Conservation (phyloP, 768 basidiomycete species). For the Cystoderma amianthinum region DNA sequence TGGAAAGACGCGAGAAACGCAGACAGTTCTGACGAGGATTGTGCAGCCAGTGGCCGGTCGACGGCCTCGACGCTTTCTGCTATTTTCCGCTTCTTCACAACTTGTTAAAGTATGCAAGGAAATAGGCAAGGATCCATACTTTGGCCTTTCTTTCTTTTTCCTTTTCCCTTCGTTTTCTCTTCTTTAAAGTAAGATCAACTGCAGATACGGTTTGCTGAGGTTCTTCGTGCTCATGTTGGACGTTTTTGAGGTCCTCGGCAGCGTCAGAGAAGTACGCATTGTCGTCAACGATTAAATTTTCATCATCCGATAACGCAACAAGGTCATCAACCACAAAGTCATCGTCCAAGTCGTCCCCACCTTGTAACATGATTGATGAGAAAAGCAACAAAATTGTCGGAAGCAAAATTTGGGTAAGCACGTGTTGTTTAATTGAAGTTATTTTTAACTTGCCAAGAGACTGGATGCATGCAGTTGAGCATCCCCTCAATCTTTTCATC, state of each 20-base stretch:
- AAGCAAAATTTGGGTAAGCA: neutral
- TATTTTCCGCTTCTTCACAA: constrained; percentile 57
- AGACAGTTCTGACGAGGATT: constrained; percentile 49
- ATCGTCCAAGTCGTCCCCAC: constrained; percentile 80
- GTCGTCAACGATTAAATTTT: constrained; percentile 30
- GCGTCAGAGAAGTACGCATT: constrained; percentile 19
- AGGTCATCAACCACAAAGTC: constrained; percentile 70
- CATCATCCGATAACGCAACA: constrained; percentile 58
- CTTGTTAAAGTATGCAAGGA: constrained; percentile 3
- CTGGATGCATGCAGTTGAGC: neutral
- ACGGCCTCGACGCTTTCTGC: constrained; percentile 30
- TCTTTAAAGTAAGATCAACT: constrained; percentile 19
- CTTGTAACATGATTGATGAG: constrained; percentile 21
- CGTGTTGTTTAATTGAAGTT: neutral
- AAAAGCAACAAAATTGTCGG: constrained; percentile 2
- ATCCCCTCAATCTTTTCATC: too few species aligned
- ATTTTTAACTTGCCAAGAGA: neutral
- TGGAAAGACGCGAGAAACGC: constrained; percentile 64
- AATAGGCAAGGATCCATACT: constrained; percentile 24
- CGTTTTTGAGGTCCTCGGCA: constrained; percentile 36
- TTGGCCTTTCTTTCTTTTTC: constrained; percentile 71
- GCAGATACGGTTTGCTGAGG: constrained; percentile 10
- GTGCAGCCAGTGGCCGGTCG: constrained; percentile 45
- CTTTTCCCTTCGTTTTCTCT: constrained; percentile 67
- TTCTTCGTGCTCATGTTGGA: constrained; percentile 20